phyloP scores from a whole-genome alignment of 371 early-diverging fungal species.

The Parasitella parasitica region DNA sequence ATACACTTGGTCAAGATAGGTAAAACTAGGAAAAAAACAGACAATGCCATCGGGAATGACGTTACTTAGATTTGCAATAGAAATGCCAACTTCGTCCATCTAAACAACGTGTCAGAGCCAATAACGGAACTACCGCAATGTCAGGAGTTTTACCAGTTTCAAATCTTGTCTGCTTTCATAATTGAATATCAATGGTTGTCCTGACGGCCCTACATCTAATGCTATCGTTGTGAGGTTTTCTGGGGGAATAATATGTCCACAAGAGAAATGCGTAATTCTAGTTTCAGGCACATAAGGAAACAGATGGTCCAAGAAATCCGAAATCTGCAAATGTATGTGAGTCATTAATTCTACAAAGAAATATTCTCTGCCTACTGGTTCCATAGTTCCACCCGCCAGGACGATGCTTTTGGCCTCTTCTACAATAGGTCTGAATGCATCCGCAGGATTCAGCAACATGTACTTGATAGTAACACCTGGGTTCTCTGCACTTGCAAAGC shows the following conservation, averaged over 20 bases:
- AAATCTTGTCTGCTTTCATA: constrained; percentile 63
- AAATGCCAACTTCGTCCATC: constrained; percentile 74
- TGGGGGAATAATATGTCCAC: constrained; percentile 78
- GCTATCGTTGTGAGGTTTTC: constrained; percentile 65
- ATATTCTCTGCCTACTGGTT: constrained; percentile 65
- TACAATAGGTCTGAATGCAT: constrained; percentile 79
- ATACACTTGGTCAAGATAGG: constrained; percentile 73
- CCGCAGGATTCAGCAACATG: constrained; percentile 84
- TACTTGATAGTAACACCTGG: constrained; percentile 56
- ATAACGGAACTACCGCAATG: no score
- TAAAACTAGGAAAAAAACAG: constrained; percentile 92
- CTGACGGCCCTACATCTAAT: constrained; percentile 65
- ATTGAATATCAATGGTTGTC: constrained; percentile 67
- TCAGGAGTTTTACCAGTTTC: constrained; percentile 38
- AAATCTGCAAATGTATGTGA: constrained; percentile 19
- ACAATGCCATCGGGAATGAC: constrained; percentile 94
- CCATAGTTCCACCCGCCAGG: constrained; percentile 97
- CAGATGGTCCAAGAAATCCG: constrained; percentile 50
- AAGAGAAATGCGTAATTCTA: constrained; percentile 65
- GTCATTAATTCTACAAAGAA: neutral
- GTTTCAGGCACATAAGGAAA: constrained; percentile 49
- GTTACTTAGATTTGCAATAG: constrained; percentile 72
- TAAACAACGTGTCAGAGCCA: no score
- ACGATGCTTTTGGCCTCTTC: constrained; percentile 82
- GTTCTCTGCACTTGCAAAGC: constrained; percentile 6